Evolutionary conservation across 2,329 filamentous ascomycete species (phyloP).

Genomic region (Fusarium transvaalense): DNA sequence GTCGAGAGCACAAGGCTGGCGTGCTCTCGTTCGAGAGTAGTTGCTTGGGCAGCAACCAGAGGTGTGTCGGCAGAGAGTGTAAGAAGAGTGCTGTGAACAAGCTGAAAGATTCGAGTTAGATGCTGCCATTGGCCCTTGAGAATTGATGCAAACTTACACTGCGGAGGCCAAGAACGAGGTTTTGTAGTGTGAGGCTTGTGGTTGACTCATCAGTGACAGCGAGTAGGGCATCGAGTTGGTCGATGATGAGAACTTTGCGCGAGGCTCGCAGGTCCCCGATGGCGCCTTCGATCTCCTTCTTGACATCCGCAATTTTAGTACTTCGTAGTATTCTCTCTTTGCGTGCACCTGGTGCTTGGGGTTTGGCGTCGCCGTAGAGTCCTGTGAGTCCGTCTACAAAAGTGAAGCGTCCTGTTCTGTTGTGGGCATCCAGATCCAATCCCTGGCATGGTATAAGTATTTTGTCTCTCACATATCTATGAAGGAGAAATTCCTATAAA

Average conservation of each 20-base stretch:
- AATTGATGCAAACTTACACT: constrained; percentile 64
- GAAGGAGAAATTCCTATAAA: background rate
- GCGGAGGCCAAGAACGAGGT: constrained; percentile 69
- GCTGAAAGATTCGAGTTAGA: constrained; percentile 54
- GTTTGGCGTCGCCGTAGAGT: constrained; percentile 59
- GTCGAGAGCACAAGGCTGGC: constrained; percentile 77
- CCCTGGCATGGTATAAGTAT: constrained; percentile 61
- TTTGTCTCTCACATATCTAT: background rate
- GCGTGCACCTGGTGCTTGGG: constrained; percentile 1
- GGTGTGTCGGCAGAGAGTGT: constrained; percentile 80
- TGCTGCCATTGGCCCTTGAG: background rate
- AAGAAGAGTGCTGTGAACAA: constrained; percentile 74
- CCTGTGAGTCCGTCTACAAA: constrained; percentile 81
- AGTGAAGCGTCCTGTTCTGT: constrained; percentile 69
- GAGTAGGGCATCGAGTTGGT: constrained; percentile 74
- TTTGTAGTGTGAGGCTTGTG: constrained; percentile 62
- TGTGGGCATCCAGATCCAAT: constrained; percentile 74
- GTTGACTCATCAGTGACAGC: constrained; percentile 66
- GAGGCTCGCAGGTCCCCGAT: constrained; percentile 52
- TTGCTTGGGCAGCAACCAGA: constrained; percentile 71
- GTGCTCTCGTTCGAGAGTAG: constrained; percentile 77
- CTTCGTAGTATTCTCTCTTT: constrained; percentile 49
- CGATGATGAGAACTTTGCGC: constrained; percentile 70
- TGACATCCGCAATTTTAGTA: constrained; percentile 54
- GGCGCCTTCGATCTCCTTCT: constrained; percentile 56